A percentile compares a stretch with the other conserved stretches of the same genome.
phyloP scores from a whole-genome alignment of 2,329 filamentous ascomycete species.

The Dactylellina drechsleri region DNA sequence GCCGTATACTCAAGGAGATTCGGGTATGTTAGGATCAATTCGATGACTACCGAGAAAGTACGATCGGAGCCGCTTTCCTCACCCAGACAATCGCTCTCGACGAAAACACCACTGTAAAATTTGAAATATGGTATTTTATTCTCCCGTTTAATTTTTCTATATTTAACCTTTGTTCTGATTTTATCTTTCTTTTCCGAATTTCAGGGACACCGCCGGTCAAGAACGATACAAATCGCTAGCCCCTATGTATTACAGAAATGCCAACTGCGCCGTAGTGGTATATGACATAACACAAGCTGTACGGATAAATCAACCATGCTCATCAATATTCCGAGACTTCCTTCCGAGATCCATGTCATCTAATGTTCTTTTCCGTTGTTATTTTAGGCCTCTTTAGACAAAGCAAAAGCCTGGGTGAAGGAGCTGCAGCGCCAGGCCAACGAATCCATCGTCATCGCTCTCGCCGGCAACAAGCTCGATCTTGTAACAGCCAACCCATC shows the following conservation, averaged over 20 bases:
- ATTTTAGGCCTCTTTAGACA: conserved; percentile 87
- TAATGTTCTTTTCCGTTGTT: conserved; percentile 48
- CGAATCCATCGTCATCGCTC: conserved; percentile 98
- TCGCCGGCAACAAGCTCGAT: conserved; percentile 98
- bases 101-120: conserved; percentile 98
- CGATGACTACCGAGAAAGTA: conserved; percentile 96
- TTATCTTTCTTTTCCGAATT: background rate
- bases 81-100: conserved; percentile 99
- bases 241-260: conserved; percentile 99
- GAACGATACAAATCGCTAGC: conserved; percentile 99
- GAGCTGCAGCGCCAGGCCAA: conserved; percentile 98
- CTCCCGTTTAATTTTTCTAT: background rate
- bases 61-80: conserved; percentile 96
- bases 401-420: conserved; percentile 99
- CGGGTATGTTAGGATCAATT: conserved; percentile 83
- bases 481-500: conserved; percentile 92
- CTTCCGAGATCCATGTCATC: background rate
- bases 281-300: conserved; percentile 99
- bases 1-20: conserved; percentile 17
- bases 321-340: background rate
- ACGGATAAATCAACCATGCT: conserved; percentile 63
- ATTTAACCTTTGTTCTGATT: conserved; percentile 23
- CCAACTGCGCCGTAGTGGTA: conserved; percentile 98
- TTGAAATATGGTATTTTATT: conserved; percentile 82
- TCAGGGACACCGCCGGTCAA: conserved; percentile 86